These are phyloP conservation scores for Diaporthe eres DNA, from an alignment of 2,329 filamentous ascomycete species.

Conservation along the genomic window DNA sequence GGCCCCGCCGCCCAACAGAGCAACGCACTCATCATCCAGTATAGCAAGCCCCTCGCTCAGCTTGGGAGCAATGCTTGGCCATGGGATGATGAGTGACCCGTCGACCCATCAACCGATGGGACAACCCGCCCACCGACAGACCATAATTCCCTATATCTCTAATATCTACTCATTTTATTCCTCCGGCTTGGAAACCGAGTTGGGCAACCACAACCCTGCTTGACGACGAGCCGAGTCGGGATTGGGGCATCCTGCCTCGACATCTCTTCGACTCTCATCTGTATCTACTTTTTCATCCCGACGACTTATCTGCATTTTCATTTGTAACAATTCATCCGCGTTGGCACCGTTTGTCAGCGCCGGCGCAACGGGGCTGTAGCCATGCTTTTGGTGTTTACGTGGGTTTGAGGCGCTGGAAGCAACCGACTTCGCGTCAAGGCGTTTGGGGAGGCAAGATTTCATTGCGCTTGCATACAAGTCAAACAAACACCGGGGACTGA, in stretches of 20 bases:
- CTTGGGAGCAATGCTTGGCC: not conserved
- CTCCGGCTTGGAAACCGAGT: not conserved
- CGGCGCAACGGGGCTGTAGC: constrained; percentile 36
- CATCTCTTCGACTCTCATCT: constrained; percentile 31
- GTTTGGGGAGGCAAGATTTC: constrained; percentile 35
- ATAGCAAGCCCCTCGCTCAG: not conserved
- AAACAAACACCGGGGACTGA: constrained; percentile 5
- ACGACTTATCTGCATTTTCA: constrained; percentile 33
- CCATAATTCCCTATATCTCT: constrained; percentile 31
- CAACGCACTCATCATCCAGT: not conserved
- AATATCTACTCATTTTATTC: constrained; percentile 31
- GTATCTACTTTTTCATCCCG: constrained; percentile 34
- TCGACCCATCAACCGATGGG: not conserved
- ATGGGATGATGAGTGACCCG: not conserved
- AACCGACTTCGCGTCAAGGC: constrained; percentile 38
- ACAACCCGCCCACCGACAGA: not conserved
- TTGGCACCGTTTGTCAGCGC: constrained; percentile 28
- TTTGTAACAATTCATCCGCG: constrained; percentile 39
- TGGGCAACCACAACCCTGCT: not conserved
- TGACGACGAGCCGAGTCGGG: not conserved
- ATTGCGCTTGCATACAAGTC: constrained; percentile 37
- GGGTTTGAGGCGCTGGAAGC: constrained; percentile 38
- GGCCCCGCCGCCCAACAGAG: not conserved
- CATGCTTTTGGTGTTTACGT: constrained; percentile 25
- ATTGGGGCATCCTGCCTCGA: not conserved